Base-by-base conservation (phyloP, 768 basidiomycete species). In the Podaxis sp. region DNA sequence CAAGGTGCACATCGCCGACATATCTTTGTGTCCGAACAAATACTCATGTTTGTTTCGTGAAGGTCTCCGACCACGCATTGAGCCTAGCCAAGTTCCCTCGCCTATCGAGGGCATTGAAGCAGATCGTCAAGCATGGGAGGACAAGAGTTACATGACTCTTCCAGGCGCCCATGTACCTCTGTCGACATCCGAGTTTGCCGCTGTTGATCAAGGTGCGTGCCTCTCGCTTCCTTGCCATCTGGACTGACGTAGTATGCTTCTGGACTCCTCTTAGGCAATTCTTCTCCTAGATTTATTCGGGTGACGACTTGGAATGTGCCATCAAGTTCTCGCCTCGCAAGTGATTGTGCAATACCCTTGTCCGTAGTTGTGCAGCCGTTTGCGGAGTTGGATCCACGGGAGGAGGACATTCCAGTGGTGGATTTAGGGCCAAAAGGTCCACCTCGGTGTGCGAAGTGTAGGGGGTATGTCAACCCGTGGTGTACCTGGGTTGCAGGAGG, bases 391-490 rank as follows among this genome's bases (percentile, higher is more conserved):
- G 87, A 88, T 66, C 78, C 86, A 3, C 81, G 85, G 52, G 93
- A 97, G 73, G 91, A 94, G 47, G 81, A 86, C 0, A 75, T 98
- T 12, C 93, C 94, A 0, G 66, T 93, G 4, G 86, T 98, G 3
- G 85, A 91, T 59, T 83, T 86, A 36, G 88, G 88, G 4, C 78
- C 80, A 25, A 71, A 73, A 1, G 95, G 94, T 12, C 97, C 96
- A 12, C 83, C 90, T 24, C 83, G 97, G 36, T 99, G 97, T 68
- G 83, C 80, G 50, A 79, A 83, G 37, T 99, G 97, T 73, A 82
- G 93, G 66, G 93, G 82, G 0, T 99, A 98, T 73, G 80, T 99
- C 67, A 98, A 98, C 70, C 91, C 95, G 0, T 98, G 94, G 94
- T 94, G 90, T 73, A 78, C 78, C 25, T 99, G 93, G 87, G 76